These are phyloP conservation scores for Halocafeteria seosinensis DNA, from an alignment of 108 stramenopile genomes.

Conservation along the genomic window DNA sequence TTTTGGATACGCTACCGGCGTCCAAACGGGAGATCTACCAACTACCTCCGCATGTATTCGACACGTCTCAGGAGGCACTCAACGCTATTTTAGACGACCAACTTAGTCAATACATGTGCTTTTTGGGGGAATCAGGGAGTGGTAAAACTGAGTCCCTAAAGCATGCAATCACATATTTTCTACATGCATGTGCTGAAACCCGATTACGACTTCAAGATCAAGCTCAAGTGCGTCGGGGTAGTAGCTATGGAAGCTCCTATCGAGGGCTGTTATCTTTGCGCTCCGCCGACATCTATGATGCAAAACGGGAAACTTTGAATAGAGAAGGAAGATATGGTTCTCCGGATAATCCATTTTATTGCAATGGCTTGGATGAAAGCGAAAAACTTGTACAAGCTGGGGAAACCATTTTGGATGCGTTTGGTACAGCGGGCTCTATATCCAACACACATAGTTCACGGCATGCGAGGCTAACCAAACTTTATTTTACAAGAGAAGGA, in stretches of 20 bases:
- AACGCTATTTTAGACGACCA: neutral
- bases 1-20: neutral
- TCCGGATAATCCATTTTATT: too few relatives aligned
- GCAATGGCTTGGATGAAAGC: too few relatives aligned
- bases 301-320: too few relatives aligned
- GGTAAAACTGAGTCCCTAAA: neutral
- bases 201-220: too few relatives aligned
- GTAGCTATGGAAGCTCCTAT: too few relatives aligned
- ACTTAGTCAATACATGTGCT: neutral
- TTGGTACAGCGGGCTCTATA: neutral
- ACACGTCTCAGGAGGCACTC: neutral
- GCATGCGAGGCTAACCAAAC: neutral
- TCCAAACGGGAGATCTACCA: too few relatives aligned
- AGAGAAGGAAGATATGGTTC: too few relatives aligned
- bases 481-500: neutral
- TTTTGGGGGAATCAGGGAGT: neutral
- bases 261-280: too few relatives aligned
- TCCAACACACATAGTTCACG: neutral
- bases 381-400: too few relatives aligned
- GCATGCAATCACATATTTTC: neutral
- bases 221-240: too few relatives aligned
- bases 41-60: neutral
- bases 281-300: too few relatives aligned
- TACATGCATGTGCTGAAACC: too few relatives aligned
- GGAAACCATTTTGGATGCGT: neutral